A percentile compares a stretch with the other conserved stretches of the same genome.
Conservation (phyloP, 192 early-diverging fungal genomes). For the Umbelopsis sp. region DNA sequence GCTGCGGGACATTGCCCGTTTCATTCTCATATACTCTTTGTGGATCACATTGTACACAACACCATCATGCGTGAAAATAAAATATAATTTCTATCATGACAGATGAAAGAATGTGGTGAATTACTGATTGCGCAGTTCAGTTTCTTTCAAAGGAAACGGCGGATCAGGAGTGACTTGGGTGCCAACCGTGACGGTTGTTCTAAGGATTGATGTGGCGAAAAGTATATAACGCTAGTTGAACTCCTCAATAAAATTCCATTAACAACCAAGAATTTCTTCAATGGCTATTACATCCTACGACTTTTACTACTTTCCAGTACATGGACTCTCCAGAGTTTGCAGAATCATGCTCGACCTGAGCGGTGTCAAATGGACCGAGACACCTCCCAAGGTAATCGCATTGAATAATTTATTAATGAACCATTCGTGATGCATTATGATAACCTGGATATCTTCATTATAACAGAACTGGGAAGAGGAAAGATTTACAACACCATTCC, state of each 20-base stretch:
- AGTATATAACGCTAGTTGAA: neutral
- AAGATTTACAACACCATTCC: conserved; percentile 39
- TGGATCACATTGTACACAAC: too few relatives aligned
- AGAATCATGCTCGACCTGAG: neutral
- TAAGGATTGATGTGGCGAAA: neutral
- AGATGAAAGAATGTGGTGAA: neutral
- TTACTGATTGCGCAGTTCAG: neutral
- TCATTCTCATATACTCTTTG: too few relatives aligned
- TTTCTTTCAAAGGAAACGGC: neutral
- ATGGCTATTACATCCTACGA: conserved; percentile 8
- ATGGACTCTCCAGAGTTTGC: neutral
- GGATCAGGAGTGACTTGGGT: neutral
- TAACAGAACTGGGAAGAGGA: conserved; percentile 39
- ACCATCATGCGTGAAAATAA: too few relatives aligned
- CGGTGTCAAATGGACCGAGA: neutral
- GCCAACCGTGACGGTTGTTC: too few relatives aligned
- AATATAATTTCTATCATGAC: neutral
- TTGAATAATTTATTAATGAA: neutral
- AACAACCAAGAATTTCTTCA: neutral
- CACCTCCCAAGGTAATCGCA: neutral
- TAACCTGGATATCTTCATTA: too few relatives aligned
- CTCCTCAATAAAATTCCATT: neutral
- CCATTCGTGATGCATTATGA: too few relatives aligned
- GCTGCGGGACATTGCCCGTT: too few relatives aligned
- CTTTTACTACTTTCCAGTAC: neutral